Conservation (phyloP, 2,329 filamentous ascomycete genomes). For the Colletotrichum sp. region DNA sequence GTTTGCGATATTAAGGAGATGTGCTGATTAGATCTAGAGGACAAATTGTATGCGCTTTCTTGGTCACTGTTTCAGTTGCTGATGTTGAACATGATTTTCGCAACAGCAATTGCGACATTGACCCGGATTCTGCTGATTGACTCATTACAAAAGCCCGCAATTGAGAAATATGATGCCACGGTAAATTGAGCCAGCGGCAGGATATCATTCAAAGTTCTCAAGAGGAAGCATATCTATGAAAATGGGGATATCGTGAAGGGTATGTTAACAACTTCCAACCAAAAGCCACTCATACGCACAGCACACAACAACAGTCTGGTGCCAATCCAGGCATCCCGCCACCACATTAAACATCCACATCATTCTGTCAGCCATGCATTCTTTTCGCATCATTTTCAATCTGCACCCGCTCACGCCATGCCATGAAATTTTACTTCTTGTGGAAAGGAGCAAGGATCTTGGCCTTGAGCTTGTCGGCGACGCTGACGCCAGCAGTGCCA, state of each 20-base stretch:
- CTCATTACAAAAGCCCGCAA: not conserved
- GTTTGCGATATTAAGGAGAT: no score
- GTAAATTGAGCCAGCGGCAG: not conserved
- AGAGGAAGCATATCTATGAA: not conserved
- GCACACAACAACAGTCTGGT: not conserved
- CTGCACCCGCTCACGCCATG: not conserved
- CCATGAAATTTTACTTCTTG: conserved; percentile 43
- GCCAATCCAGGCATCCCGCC: not conserved
- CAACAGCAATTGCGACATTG: not conserved
- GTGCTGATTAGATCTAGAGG: no score
- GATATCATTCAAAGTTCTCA: not conserved
- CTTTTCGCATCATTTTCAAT: not conserved
- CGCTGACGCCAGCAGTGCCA: conserved; percentile 38
- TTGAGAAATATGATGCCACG: not conserved
- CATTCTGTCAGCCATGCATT: not conserved
- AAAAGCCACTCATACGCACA: not conserved
- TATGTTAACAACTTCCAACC: not conserved
- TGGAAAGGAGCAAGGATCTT: conserved; percentile 54
- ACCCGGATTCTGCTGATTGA: not conserved
- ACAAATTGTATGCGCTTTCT: not conserved
- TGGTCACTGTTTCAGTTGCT: not conserved
- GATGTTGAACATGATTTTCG: not conserved
- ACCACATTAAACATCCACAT: not conserved
- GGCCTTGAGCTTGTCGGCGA: conserved; percentile 63
- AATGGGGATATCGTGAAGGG: conserved; percentile 19